These are phyloP conservation scores for Mycena indigotica DNA, from an alignment of 768 basidiomycete genomes.

Conservation along the genomic window DNA sequence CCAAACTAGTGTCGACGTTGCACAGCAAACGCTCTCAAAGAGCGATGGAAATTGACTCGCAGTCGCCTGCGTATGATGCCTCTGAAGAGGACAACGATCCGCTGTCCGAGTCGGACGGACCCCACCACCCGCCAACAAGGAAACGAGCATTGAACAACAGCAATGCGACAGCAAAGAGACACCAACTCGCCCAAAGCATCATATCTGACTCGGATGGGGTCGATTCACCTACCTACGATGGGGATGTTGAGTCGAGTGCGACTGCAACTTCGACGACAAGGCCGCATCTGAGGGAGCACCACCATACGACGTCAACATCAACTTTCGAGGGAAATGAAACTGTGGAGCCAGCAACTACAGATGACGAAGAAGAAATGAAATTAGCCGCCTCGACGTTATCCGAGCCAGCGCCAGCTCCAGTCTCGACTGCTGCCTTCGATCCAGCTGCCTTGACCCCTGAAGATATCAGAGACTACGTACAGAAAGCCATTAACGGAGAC, in stretches of 20 bases:
- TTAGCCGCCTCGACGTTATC: slow-evolving; percentile 11
- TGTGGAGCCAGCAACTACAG: slow-evolving; percentile 28
- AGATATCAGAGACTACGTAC: slow-evolving; percentile 81
- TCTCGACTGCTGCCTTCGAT: slow-evolving; percentile 49
- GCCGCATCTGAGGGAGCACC: slow-evolving; percentile 32
- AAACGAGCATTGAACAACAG: neutral
- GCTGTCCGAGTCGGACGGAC: slow-evolving; percentile 76
- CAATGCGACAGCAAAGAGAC: slow-evolving; percentile 29
- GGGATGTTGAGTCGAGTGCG: slow-evolving; percentile 77
- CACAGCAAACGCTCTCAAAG: slow-evolving; percentile 68
- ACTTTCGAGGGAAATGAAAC: slow-evolving; percentile 39
- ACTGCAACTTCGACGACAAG: slow-evolving; percentile 26
- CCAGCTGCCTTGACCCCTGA: slow-evolving; percentile 68
- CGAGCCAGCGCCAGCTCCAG: slow-evolving; percentile 46
- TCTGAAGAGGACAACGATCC: slow-evolving; percentile 91
- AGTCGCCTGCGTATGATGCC: slow-evolving; percentile 81
- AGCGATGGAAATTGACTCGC: slow-evolving; percentile 55
- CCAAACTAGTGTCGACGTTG: slow-evolving; percentile 29
- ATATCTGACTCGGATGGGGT: slow-evolving; percentile 73
- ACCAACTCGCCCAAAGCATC: slow-evolving; percentile 57
- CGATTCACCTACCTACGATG: slow-evolving; percentile 89
- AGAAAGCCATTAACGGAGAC: slow-evolving; percentile 73
- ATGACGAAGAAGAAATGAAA: neutral
- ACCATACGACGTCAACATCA: slow-evolving; percentile 44
- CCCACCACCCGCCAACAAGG: slow-evolving; percentile 4